These are phyloP conservation scores for Rhodomyrtus tomentosa DNA, from an alignment of 345 rosid genomes.

Conservation along the genomic window DNA sequence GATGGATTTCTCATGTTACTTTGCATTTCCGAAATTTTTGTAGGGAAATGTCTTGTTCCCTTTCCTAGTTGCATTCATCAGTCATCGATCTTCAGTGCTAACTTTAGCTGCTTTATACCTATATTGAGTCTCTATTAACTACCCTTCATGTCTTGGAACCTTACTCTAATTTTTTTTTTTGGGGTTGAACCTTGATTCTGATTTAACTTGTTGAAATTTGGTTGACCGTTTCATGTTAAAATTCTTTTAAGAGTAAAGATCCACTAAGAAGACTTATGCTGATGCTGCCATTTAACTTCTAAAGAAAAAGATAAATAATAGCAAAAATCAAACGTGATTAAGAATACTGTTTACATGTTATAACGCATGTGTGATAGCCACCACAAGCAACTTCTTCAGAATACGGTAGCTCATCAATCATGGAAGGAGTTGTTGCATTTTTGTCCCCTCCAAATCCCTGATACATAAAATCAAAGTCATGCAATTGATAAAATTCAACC, in stretches of 20 bases:
- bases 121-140: not conserved
- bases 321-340: not conserved
- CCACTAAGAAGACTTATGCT: not conserved
- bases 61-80: not conserved
- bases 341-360: slow-evolving; percentile 48
- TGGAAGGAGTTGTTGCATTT: slow-evolving; percentile 42
- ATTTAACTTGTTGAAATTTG: not conserved
- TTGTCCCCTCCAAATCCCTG: slow-evolving; percentile 49
- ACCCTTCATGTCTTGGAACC: not conserved
- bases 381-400: slow-evolving; percentile 84
- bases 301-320: not conserved
- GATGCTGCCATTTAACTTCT: not conserved
- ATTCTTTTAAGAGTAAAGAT: not conserved
- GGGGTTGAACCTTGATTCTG: not conserved
- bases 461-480: not conserved
- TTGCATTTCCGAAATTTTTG: not conserved
- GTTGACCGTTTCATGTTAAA: not conserved
- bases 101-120: not conserved
- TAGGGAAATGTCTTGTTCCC: not conserved
- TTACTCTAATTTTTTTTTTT: not conserved
- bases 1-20: not conserved
- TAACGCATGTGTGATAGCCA: slow-evolving; percentile 83
- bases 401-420: slow-evolving; percentile 41
- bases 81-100: not conserved
- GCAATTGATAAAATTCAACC: not conserved